phyloP scores from a whole-genome alignment of 768 basidiomycete genomes.

The Macrocybe gigantea region DNA sequence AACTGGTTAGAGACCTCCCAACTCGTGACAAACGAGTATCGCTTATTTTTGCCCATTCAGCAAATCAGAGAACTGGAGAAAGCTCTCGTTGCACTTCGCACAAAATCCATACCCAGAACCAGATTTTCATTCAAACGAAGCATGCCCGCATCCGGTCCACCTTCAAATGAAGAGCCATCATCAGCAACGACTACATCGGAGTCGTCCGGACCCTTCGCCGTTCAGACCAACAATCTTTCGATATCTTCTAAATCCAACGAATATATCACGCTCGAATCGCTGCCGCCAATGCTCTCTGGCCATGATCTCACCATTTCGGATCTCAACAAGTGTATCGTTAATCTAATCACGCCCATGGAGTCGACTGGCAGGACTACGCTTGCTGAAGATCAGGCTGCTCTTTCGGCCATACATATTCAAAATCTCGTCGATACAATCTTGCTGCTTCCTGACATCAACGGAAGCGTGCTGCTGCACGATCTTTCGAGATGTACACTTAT shows the following conservation, averaged over 20 bases:
- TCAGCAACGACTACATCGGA: not conserved
- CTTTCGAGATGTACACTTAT: slow-evolving; percentile 58
- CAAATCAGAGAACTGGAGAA: slow-evolving; percentile 62
- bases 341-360: slow-evolving; percentile 38
- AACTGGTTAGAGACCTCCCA: slow-evolving; percentile 34
- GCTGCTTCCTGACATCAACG: slow-evolving; percentile 56
- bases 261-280: slow-evolving; percentile 40
- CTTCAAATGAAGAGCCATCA: slow-evolving; percentile 3
- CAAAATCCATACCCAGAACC: slow-evolving; percentile 38
- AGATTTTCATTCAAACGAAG: slow-evolving; percentile 65
- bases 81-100: slow-evolving; percentile 44
- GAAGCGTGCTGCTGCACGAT: slow-evolving; percentile 71
- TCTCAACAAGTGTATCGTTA: slow-evolving; percentile 64
- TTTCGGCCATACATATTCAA: slow-evolving; percentile 62
- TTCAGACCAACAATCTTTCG: slow-evolving; percentile 25
- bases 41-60: slow-evolving; percentile 26
- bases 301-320: slow-evolving; percentile 63
- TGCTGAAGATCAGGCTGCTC: slow-evolving; percentile 13
- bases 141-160: slow-evolving; percentile 10
- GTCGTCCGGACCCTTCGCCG: slow-evolving; percentile 1
- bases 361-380: slow-evolving; percentile 3
- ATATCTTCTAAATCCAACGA: slow-evolving; percentile 39
- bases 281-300: slow-evolving; percentile 26
- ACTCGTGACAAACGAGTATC: slow-evolving; percentile 17
- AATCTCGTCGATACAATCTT: slow-evolving; percentile 56